phyloP scores from a whole-genome alignment of 345 rosid genomes.

The Populus tremula region DNA sequence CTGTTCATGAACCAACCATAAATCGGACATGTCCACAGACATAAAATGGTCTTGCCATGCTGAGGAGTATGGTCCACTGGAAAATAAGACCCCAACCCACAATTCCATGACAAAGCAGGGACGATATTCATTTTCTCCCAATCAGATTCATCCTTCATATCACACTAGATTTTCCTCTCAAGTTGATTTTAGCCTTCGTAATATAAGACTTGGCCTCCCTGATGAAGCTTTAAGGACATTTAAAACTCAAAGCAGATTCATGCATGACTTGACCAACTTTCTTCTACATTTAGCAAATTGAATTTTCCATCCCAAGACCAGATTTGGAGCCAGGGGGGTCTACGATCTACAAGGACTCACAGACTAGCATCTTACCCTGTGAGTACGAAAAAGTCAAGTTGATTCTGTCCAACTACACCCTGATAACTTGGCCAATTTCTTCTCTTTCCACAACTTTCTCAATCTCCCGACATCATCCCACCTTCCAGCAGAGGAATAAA shows the following conservation, averaged over 20 bases:
- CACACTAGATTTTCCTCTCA: background rate
- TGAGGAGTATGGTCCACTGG: background rate
- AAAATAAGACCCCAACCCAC: background rate
- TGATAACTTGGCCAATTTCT: conserved; percentile 35
- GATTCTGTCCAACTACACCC: conserved; percentile 48
- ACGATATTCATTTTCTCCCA: background rate
- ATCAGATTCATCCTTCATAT: background rate
- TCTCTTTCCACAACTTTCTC: conserved; percentile 33
- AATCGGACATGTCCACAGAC: background rate
- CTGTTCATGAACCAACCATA: background rate
- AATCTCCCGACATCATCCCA: conserved; percentile 41
- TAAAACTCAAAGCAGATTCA: background rate
- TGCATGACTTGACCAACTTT: no score
- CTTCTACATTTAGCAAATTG: background rate
- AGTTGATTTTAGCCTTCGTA: background rate
- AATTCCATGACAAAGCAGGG: background rate
- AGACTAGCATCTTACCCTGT: background rate
- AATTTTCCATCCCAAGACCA: background rate
- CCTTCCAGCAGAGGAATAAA: conserved; percentile 48
- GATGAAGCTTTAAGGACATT: background rate
- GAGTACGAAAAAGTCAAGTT: conserved; percentile 17
- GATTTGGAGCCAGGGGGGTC: background rate
- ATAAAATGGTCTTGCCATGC: background rate
- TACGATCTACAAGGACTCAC: background rate
- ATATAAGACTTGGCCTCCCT: background rate